Conservation (phyloP, 1,139 yeast species). For the Saccharomycopsis hybrid region DNA sequence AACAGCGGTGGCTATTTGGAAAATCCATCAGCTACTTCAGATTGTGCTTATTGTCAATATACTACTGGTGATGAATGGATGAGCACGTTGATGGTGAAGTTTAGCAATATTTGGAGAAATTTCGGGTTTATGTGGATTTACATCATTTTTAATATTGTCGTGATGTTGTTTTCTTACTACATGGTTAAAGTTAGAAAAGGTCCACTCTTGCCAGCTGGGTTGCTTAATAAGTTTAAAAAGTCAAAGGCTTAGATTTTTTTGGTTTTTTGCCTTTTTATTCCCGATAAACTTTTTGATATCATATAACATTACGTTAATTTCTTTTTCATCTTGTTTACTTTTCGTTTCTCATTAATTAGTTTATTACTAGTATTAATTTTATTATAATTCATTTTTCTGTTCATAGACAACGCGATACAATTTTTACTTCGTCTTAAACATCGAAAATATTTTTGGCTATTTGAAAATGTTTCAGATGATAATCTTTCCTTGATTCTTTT, state of each 20-base stretch:
- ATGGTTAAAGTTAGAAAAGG: conserved; percentile 29
- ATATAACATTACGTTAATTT: too few species aligned
- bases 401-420: too few species aligned
- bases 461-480: too few species aligned
- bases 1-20: conserved; percentile 42
- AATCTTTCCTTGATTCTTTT: too few species aligned
- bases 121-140: conserved; percentile 56
- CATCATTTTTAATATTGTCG: conserved; percentile 45
- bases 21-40: conserved; percentile 44
- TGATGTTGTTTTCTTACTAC: conserved; percentile 39
- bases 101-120: conserved; percentile 55
- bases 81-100: conserved; percentile 37
- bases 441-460: too few species aligned
- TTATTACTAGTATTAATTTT: too few species aligned
- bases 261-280: not conserved
- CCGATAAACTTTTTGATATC: too few species aligned
- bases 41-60: conserved; percentile 57
- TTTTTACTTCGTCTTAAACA: too few species aligned
- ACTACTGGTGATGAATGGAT: conserved; percentile 46
- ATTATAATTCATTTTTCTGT: too few species aligned
- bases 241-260: not conserved
- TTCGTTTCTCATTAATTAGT: too few species aligned
- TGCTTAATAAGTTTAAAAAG: not conserved
- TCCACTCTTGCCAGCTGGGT: not conserved
- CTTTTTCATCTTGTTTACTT: too few species aligned